Conservation (phyloP, 2,329 filamentous ascomycete genomes). For the Ascochyta rabiei region DNA sequence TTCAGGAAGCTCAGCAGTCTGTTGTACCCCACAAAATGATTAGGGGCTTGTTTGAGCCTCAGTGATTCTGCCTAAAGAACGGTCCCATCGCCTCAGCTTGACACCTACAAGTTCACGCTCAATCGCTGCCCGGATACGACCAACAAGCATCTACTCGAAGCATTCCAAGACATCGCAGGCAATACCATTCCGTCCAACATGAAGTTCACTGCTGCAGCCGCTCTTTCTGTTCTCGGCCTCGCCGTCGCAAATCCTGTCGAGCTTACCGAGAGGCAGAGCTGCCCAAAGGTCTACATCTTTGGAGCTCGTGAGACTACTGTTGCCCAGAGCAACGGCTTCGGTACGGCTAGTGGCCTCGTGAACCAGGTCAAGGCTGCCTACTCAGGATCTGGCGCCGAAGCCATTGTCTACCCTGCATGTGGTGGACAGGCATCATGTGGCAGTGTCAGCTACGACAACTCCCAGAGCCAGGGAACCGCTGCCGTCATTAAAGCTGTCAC, state of each 20-base stretch:
- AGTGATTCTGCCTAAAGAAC: constrained; percentile 44
- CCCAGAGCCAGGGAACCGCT: constrained; percentile 62
- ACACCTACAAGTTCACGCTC: constrained; percentile 21
- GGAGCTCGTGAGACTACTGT: constrained; percentile 53
- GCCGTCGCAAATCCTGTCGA: constrained; percentile 47
- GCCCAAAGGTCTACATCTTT: constrained; percentile 53
- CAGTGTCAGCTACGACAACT: constrained; percentile 64
- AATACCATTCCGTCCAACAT: constrained; percentile 26
- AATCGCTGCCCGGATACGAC: constrained; percentile 22
- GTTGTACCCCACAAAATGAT: constrained; percentile 34
- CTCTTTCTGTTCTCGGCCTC: constrained; percentile 36
- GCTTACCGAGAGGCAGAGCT: constrained; percentile 44
- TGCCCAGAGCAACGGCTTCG: constrained; percentile 47
- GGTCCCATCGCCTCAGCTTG: neutral
- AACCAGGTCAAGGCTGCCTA: constrained; percentile 50
- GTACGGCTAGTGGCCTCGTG: constrained; percentile 49
- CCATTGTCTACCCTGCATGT: constrained; percentile 61
- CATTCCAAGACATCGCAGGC: constrained; percentile 8
- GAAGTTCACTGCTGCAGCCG: constrained; percentile 42
- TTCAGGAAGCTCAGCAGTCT: constrained; percentile 20
- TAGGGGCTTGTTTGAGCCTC: constrained; percentile 20
- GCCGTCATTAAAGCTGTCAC: constrained; percentile 67
- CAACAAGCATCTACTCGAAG: constrained; percentile 20
- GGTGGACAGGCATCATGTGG: constrained; percentile 66
- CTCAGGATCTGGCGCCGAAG: constrained; percentile 49